phyloP scores from a whole-genome alignment of 768 basidiomycete species.

The Gelatoporia subvermispora region DNA sequence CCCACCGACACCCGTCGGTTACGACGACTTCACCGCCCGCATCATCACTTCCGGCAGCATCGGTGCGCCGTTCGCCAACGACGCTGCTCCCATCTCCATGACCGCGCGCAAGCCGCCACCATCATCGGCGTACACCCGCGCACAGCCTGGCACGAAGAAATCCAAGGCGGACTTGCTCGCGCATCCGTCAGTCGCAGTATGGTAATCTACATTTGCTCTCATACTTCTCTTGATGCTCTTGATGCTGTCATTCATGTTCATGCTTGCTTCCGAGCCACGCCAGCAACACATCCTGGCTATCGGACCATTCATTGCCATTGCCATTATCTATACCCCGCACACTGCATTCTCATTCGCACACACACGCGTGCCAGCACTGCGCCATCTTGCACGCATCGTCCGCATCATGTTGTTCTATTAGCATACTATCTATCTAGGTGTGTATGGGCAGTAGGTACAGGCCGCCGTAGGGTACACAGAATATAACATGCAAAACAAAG shows the following conservation, averaged over 20 bases:
- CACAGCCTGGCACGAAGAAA: constrained; percentile 8
- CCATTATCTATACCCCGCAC: too few species aligned
- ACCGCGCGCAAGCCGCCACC: neutral
- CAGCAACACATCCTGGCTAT: too few species aligned
- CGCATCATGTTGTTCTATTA: too few species aligned
- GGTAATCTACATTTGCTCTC: constrained; percentile 4
- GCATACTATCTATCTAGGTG: too few species aligned
- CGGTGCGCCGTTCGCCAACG: constrained; percentile 7
- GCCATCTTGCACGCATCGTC: too few species aligned
- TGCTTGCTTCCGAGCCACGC: neutral
- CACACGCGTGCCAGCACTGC: too few species aligned
- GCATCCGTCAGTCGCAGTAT: constrained; percentile 10
- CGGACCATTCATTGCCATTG: too few species aligned
- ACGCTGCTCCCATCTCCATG: neutral
- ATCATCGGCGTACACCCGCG: constrained; percentile 2
- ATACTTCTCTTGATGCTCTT: neutral
- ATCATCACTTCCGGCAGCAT: constrained; percentile 11
- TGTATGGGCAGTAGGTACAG: too few species aligned
- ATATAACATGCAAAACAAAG: too few species aligned
- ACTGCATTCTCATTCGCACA: too few species aligned
- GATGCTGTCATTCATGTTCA: neutral
- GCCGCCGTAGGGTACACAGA: too few species aligned
- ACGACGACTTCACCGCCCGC: constrained; percentile 18
- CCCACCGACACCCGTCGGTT: constrained; percentile 25
- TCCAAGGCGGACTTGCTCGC: constrained; percentile 11